Percentiles rank a stretch among this genome's conserved stretches.
These are phyloP conservation scores for Chamaenerion angustifolium DNA, from an alignment of 345 rosid genomes.

Conservation along the genomic window DNA sequence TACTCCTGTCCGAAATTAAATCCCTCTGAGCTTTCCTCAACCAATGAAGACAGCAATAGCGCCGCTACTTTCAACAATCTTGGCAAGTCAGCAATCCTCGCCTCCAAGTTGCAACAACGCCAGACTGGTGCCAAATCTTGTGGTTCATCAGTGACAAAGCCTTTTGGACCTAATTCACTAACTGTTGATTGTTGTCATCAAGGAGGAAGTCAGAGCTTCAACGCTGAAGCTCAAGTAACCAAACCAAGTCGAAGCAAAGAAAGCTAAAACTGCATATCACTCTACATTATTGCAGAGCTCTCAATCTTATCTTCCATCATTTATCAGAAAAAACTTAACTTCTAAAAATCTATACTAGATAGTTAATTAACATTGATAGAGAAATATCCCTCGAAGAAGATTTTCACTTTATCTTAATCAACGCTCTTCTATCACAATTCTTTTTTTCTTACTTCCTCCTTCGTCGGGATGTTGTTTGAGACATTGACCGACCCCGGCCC, in stretches of 20 bases:
- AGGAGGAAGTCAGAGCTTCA: conserved; percentile 21
- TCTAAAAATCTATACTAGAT: too few species aligned
- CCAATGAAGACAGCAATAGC: conserved; percentile 16
- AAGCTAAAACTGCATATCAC: conserved; percentile 9
- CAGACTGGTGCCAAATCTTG: conserved; percentile 37
- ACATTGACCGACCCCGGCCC: conserved; percentile 40
- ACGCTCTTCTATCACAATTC: conserved; percentile 9
- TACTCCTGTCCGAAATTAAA: conserved; percentile 37
- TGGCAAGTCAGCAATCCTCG: conserved; percentile 25
- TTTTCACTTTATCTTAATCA: conserved; percentile 7
- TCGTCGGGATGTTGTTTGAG: conserved; percentile 40
- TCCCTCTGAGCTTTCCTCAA: conserved; percentile 14
- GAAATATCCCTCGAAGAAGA: conserved; percentile 19
- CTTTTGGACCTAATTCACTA: background rate
- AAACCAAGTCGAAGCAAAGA: too few species aligned
- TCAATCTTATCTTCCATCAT: too few species aligned
- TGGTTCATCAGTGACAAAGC: background rate
- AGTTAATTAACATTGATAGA: too few species aligned
- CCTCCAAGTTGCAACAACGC: conserved; percentile 23
- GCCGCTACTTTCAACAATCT: conserved; percentile 22
- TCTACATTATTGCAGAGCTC: too few species aligned
- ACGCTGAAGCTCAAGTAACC: conserved; percentile 22
- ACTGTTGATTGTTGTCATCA: background rate
- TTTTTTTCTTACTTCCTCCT: conserved; percentile 10
- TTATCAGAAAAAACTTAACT: too few species aligned